Conservation (phyloP, 805 yeast species). For the Wickerhamomyces strasburgensis region DNA sequence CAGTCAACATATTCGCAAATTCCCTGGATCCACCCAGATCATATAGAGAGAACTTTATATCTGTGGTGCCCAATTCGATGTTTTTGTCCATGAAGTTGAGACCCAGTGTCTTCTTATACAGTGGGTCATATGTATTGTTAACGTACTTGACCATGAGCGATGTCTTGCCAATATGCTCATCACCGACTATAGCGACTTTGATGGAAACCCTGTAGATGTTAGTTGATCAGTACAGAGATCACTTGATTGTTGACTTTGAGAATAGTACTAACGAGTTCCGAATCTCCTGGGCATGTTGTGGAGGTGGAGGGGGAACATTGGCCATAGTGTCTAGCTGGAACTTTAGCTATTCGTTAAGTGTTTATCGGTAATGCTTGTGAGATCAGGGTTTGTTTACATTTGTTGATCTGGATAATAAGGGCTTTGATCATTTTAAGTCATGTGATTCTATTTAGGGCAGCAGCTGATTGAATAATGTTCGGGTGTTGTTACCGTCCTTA, state of each 20-base stretch:
- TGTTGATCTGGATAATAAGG: too few species aligned
- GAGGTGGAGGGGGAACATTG: conserved; percentile 17
- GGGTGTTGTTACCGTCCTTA: too few species aligned
- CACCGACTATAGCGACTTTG: conserved; percentile 91
- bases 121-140: conserved; percentile 89
- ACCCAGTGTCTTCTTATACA: conserved; percentile 89
- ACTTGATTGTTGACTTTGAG: neutral
- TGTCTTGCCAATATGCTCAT: conserved; percentile 94
- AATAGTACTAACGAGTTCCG: conserved; percentile 18
- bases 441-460: too few species aligned
- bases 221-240: conserved; percentile 3
- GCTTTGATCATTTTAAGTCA: too few species aligned
- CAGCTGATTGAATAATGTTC: too few species aligned
- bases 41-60: conserved; percentile 89
- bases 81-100: conserved; percentile 93
- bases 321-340: neutral
- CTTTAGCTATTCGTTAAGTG: too few species aligned
- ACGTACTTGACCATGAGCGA: conserved; percentile 95
- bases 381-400: too few species aligned
- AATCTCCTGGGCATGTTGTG: conserved; percentile 17
- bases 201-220: conserved; percentile 43
- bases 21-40: conserved; percentile 95
- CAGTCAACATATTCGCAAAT: conserved; percentile 90
- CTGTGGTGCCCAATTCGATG: conserved; percentile 77
- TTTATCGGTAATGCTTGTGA: too few species aligned